Base-by-base conservation (phyloP, 2,329 filamentous ascomycete genomes). In the Botrytis fabae region DNA sequence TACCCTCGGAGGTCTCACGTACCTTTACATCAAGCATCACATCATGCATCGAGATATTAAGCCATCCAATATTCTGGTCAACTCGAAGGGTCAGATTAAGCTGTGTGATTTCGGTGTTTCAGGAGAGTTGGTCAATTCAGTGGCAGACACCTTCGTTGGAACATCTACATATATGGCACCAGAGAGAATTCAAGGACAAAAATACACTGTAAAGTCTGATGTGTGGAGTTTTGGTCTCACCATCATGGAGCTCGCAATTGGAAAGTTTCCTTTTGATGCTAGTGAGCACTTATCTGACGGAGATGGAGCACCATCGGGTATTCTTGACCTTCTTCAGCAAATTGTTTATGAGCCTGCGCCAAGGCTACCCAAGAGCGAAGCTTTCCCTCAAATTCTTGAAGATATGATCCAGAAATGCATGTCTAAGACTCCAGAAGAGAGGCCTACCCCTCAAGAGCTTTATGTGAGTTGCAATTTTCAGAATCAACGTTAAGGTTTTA, bases 11-110 rank as follows among this genome's bases (percentile, higher is more conserved):
- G 96, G 96, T 20, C 87, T 99, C 74, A 95, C 94, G 48, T 99
- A 99, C 81, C 91, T 99, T 66, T 99, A 98, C 84, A 91, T 92
- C 77, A 93, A 93, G 78, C 95, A 98, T 81, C 93, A 96, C 80
- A 99, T 99, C 82, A 98, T 99, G 95, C 96, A 99, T 82, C 91
- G 96, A 83, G 96, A 99, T 82, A 97, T 99, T 85, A 99, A 99
- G 81, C 96, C 96, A 1, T 98, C 96, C 62, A 99, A 99, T 81
- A 95, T 99, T 73, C 86, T 99, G 40, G 93, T 98, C 80, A 98
- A 98, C 85, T 98, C 95, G 28, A 90, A 91, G 72, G 96, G 96
- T 20, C 90, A 92, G 77, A 98, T 99, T 86, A 99, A 99, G 84
- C 89, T 99, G 9, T 98, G 95, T 83, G 96, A 99, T 82, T 99